A percentile compares a stretch with the other conserved stretches of the same genome.
phyloP scores from a whole-genome alignment of 1,284 basidiomycete species.

The Ustilago nuda region DNA sequence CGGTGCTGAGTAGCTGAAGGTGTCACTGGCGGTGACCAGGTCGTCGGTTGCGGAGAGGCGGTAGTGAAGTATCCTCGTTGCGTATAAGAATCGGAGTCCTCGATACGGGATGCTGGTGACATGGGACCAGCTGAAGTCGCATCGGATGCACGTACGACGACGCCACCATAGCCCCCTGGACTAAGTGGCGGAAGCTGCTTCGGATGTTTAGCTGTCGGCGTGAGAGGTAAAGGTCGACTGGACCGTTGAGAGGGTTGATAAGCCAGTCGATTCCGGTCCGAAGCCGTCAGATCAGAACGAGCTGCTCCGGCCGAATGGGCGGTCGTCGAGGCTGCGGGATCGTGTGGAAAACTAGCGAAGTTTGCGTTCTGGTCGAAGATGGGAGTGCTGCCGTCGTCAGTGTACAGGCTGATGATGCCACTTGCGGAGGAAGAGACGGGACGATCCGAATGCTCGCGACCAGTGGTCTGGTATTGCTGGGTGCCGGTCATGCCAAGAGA shows the following conservation, averaged over 20 bases:
- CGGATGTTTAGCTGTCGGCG: constrained; percentile 13
- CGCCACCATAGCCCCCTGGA: constrained; percentile 9
- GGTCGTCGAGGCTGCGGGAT: constrained; percentile 4
- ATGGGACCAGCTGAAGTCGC: constrained; percentile 2
- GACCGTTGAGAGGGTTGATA: constrained; percentile 29
- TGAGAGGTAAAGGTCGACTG: constrained; percentile 37
- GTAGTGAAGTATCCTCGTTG: constrained; percentile 36
- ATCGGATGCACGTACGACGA: background rate
- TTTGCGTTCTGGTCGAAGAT: constrained; percentile 15
- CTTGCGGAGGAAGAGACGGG: constrained; percentile 50
- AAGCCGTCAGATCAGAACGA: background rate
- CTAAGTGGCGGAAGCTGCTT: constrained; percentile 13
- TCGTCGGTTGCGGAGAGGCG: constrained; percentile 29
- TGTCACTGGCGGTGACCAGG: constrained; percentile 35
- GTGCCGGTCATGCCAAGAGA: background rate
- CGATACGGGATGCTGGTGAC: constrained; percentile 15
- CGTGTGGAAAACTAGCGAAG: constrained; percentile 11
- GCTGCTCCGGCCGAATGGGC: background rate
- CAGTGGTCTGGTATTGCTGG: constrained; percentile 2
- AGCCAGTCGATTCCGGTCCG: constrained; percentile 3
- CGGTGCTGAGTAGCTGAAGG: constrained; percentile 27
- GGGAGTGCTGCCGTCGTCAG: constrained; percentile 29
- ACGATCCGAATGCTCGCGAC: constrained; percentile 14
- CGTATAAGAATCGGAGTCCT: constrained; percentile 5
- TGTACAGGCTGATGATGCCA: constrained; percentile 57